Evolutionary conservation across 2,329 filamentous ascomycete species (phyloP), one percentile per base, ranked within the genome.

Genomic region (Coniochaeta prunicola): DNA sequence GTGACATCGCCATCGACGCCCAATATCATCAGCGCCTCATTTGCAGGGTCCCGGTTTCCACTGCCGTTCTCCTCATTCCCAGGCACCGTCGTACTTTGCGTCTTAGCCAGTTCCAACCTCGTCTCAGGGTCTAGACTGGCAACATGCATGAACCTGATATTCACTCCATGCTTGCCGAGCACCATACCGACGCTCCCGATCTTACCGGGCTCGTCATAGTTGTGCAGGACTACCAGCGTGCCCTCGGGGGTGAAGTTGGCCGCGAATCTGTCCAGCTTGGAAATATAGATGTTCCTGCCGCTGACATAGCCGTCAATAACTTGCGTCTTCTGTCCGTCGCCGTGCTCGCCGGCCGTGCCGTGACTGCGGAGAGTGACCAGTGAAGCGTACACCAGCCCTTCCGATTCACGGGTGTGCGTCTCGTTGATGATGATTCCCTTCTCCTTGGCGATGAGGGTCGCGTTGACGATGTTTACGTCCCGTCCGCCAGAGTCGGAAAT

Each of bases 381-480:
- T 48, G 85, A 88, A 10, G 85, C 84, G 68, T 89, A 92, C 0
- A 84, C 83, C 50, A 82, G 76, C 24, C 84, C 79, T n/a, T 82
- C 79, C 0, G 79, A 76, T 21, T 88, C 84, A 8, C 86, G 80
- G 2, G 80, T 82, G 61, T 86, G 86, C 38, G 85, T 85, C 74
- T 93, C 90, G 67, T 87, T 90, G 67, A 94, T 86, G 50, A 87
- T 80, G 62, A 94, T 88, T 2, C 89, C 90, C 64, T 89, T 89
- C 65, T 92, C 88, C 63, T 85, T 87, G 21, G 90, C 89, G 15
- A 92, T 82, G 28, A 92, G 77, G 48, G 85, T 81, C 0, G 90
- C 90, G 67, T 94, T 93, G 65, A 94, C 90, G 60, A 94, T 91
- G 73, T 92, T 93, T 65, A 92, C 86, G 66, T 89, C 87, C 13